Evolutionary conservation across 345 rosid species (phyloP), one percentile per base, ranked within the genome.

Genomic region (Eucalyptus decipiens): DNA sequence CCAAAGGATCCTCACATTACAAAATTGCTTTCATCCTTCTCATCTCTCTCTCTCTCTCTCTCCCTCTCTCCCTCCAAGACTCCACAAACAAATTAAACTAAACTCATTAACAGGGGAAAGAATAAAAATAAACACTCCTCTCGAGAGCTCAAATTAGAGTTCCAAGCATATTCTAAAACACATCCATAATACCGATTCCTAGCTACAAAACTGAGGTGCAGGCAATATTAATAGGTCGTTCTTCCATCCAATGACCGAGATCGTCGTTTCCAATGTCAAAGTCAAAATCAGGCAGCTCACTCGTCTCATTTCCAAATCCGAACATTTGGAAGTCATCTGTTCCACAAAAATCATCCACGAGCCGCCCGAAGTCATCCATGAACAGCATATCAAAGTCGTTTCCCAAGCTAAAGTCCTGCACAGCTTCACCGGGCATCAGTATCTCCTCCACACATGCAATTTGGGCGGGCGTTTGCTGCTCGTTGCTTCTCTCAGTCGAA

Each of bases 151-250:
- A 72, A 72, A 72, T 72, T 72, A 72, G 83, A 72, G 83, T 43
- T 40, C 28, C 87, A 50, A 54, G 45, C 54, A 86, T 11, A 49
- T 37, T 48, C 40, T 47, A 50, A 50, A 86, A 32, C 23, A 45
- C 54, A 30, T 47, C 43, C 3, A 17, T n/a, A 3, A 49, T 30
- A 48, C 51, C 88, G 37, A 7, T 26, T 91, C 94, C 95, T 94
- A 94, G 92, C 97, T 94, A 95, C 98, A 97, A 97, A 96, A 97
- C 96, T 97, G 93, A 95, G 86, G 91, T 94, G 96, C 98, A 97
- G 9, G 94, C 90, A 9, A 95, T 95, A 88, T 94, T 94, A 88
- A 48, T 88, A 9, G 90, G 90, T 26, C 89, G 88, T 45, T 69
- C 92, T 28, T 52, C 89, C 60, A 90, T 90, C 91, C 91, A 90